Evolutionary conservation across 208 protist genomes (phyloP).

Genomic region (Hexamita inflata): DNA sequence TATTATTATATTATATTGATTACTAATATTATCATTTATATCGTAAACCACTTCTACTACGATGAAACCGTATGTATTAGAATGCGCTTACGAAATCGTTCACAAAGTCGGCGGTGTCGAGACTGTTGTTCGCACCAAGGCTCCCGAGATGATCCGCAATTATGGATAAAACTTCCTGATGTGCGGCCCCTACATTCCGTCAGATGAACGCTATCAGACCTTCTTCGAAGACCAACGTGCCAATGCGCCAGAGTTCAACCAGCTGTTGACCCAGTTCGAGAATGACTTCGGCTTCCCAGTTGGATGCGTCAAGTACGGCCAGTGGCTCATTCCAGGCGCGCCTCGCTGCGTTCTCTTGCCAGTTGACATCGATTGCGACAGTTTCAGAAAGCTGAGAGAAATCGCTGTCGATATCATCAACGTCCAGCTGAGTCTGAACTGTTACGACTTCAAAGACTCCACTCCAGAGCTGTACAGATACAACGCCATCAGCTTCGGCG

Average conservation of each 20-base stretch:
- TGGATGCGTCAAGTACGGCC: constrained; percentile 11
- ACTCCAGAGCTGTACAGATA: not conserved
- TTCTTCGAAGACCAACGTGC: constrained; percentile 23
- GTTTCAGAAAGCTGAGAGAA: not conserved
- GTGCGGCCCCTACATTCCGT: not conserved
- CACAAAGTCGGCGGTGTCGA: constrained; percentile 23
- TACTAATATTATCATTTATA: too few relatives aligned
- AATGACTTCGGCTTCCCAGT: not conserved
- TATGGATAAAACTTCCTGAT: constrained; percentile 18
- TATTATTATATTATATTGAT: too few relatives aligned
- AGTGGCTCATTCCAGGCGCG: not conserved
- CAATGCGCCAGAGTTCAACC: too few relatives aligned
- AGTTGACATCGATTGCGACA: not conserved
- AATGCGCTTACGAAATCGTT: constrained; percentile 4
- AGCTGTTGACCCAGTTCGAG: not conserved
- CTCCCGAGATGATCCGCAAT: not conserved
- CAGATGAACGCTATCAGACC: not conserved
- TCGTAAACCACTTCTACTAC: too few relatives aligned
- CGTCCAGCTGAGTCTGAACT: not conserved
- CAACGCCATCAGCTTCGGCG: constrained; percentile 12
- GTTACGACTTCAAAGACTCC: not conserved
- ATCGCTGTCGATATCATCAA: not conserved
- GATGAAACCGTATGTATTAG: too few relatives aligned
- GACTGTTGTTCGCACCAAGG: constrained; percentile 20
- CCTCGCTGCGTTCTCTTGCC: not conserved